phyloP scores from a whole-genome alignment of 441 rosid genomes.

The Pelargonium myrrhifolium region DNA sequence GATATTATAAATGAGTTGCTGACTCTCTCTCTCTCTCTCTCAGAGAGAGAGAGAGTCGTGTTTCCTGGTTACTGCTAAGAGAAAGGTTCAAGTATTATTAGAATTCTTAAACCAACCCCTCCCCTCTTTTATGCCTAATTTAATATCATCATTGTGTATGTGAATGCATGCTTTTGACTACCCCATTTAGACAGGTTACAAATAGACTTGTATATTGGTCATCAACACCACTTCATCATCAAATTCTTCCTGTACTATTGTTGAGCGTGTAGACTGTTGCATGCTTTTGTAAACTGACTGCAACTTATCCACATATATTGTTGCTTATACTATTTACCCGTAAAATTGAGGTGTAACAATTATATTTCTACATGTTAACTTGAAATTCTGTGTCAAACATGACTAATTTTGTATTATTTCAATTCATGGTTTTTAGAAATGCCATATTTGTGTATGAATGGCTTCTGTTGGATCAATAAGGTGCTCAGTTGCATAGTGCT shows the following conservation, averaged over 20 bases:
- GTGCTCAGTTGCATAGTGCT: too few species aligned
- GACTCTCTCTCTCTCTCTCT: too few species aligned
- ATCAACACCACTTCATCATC: not conserved
- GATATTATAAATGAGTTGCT: too few species aligned
- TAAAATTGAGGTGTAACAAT: not conserved
- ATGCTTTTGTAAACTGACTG: not conserved
- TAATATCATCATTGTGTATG: not conserved
- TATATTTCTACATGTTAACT: not conserved
- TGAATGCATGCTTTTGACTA: not conserved
- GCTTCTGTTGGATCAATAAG: not conserved
- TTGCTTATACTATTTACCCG: not conserved
- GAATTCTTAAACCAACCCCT: not conserved
- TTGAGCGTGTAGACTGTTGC: not conserved
- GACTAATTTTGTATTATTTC: not conserved
- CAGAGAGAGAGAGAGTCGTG: not conserved
- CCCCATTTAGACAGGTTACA: not conserved
- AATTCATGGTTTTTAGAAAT: not conserved
- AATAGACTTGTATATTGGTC: not conserved
- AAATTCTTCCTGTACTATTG: not conserved
- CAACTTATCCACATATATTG: not conserved
- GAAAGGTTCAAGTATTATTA: not conserved
- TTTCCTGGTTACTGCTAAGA: not conserved
- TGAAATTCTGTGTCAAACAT: not conserved
- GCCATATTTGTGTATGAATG: not conserved
- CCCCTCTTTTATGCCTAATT: not conserved